Conservation (phyloP, 129 eudicot genomes). For the Escallonia herrerae region DNA sequence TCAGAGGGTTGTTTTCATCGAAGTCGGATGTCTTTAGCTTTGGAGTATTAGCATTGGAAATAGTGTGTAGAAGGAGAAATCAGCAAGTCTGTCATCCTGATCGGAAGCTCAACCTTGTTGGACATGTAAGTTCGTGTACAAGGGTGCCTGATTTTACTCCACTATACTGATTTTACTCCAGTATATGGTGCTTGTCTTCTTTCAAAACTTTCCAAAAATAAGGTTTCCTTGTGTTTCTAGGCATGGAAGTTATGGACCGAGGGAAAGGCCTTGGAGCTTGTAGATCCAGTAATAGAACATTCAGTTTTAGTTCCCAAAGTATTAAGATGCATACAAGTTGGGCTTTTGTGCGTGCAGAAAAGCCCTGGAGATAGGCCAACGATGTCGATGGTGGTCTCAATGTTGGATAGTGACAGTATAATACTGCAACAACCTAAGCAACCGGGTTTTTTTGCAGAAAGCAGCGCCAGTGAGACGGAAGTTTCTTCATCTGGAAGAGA, state of each 20-base stretch:
- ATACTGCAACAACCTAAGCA: conserved; percentile 28
- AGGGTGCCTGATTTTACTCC: not conserved
- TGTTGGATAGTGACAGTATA: conserved; percentile 26
- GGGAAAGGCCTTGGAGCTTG: conserved; percentile 8
- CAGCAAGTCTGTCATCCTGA: conserved; percentile 34
- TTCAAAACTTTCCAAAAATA: not conserved
- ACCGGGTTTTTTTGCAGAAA: conserved; percentile 33
- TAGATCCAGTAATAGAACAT: conserved; percentile 23
- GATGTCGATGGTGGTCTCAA: conserved; percentile 37
- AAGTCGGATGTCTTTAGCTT: conserved; percentile 60
- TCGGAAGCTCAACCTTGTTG: conserved; percentile 28
- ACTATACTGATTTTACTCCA: too few relatives aligned
- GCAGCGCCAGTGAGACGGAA: conserved; percentile 5
- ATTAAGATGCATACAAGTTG: conserved; percentile 36
- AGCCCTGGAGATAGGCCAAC: conserved; percentile 37
- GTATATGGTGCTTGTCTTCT: too few relatives aligned
- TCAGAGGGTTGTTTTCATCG: conserved; percentile 40
- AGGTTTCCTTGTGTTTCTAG: conserved; percentile 11
- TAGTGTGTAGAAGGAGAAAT: conserved; percentile 44
- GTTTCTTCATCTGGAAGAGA: too few relatives aligned
- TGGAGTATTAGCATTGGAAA: conserved; percentile 50
- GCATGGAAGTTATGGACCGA: conserved; percentile 50
- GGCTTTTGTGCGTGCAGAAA: conserved; percentile 47
- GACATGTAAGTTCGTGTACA: conserved; percentile 32
- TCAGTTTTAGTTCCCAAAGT: conserved; percentile 8